These are phyloP conservation scores for Apiospora hydei DNA, from an alignment of 2,329 filamentous ascomycete genomes.

Conservation along the genomic window DNA sequence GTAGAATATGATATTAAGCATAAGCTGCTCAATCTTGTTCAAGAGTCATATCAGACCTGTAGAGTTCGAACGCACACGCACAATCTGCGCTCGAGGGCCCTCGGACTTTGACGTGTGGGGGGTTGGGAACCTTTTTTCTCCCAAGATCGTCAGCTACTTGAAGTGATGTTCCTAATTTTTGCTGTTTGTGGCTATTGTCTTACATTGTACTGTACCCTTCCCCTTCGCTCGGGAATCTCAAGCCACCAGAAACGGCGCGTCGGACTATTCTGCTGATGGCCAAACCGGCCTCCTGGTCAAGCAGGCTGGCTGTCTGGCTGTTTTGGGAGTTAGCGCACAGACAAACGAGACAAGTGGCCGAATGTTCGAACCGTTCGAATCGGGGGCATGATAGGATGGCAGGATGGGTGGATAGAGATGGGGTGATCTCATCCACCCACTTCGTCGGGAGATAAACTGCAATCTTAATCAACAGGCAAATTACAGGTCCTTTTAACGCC, in stretches of 20 bases:
- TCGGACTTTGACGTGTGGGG: slow-evolving; percentile 15
- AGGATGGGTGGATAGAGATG: neutral
- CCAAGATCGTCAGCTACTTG: neutral
- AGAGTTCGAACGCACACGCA: neutral
- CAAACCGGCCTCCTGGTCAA: neutral
- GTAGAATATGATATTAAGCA: neutral
- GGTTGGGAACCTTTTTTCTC: neutral
- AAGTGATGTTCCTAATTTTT: neutral
- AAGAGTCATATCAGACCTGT: slow-evolving; percentile 10
- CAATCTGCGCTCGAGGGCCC: neutral
- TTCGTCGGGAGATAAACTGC: neutral
- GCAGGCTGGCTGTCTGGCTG: neutral
- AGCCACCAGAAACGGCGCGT: slow-evolving; percentile 18
- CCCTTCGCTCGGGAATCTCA: slow-evolving; percentile 5
- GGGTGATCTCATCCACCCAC: slow-evolving; percentile 14
- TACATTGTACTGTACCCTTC: neutral
- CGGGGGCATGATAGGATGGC: neutral
- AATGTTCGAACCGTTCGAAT: slow-evolving; percentile 16
- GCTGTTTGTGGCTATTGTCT: neutral
- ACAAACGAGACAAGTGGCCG: neutral
- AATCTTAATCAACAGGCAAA: slow-evolving; percentile 3
- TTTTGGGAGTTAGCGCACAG: neutral
- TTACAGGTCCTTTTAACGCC: neutral
- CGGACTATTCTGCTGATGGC: neutral
- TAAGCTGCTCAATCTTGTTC: slow-evolving; percentile 4